Conservation (phyloP, 129 eudicot species). For the sunflower (Helianthus annuus) region HanXRQr2.0-SUNRISE NC_035433.2:117409633-117410132, state of each 20-base stretch:
- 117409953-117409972: constrained; percentile 9
- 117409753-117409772: background rate
- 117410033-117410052: constrained; percentile 20
- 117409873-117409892: background rate
- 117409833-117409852: background rate
- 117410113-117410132: too few species aligned
- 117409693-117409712: background rate
- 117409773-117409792: background rate
- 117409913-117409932: background rate
- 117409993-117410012: constrained; percentile 16
- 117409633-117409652: constrained; percentile 1
- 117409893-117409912: background rate
- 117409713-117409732: too few species aligned
- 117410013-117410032: constrained; percentile 9
- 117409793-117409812: background rate
- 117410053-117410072: constrained; percentile 28
- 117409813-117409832: background rate
- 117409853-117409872: too few species aligned
- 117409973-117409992: constrained; percentile 18
- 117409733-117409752: too few species aligned
- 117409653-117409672: background rate
- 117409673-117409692: background rate
- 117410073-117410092: constrained; percentile 22
- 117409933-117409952: background rate
- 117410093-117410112: background rate